These are phyloP conservation scores for Kwoniella dendrophila DNA, from an alignment of 768 basidiomycete species.

Conservation along the genomic window DNA sequence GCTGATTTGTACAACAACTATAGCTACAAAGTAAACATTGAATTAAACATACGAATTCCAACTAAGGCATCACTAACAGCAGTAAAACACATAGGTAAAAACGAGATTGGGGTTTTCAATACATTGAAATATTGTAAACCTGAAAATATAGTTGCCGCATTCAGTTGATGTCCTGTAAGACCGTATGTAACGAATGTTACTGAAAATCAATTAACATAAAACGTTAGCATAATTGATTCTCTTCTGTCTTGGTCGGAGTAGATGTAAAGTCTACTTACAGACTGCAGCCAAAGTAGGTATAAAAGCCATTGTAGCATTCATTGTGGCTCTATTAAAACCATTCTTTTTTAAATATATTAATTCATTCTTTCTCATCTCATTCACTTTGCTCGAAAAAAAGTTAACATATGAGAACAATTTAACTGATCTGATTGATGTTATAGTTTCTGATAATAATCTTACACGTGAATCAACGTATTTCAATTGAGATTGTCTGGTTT, in stretches of 20 bases:
- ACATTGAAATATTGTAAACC: conserved; percentile 66
- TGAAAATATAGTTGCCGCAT: conserved; percentile 64
- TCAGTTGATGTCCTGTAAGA: conserved; percentile 63
- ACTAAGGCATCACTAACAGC: conserved; percentile 60
- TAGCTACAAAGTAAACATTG: neutral
- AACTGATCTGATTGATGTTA: conserved; percentile 70
- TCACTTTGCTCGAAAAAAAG: conserved; percentile 43
- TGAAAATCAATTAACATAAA: neutral
- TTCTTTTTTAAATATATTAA: conserved; percentile 34
- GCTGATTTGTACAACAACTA: neutral
- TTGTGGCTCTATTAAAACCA: conserved; percentile 31
- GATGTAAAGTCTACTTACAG: conserved; percentile 22
- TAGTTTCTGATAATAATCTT: conserved; percentile 66
- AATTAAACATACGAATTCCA: conserved; percentile 56
- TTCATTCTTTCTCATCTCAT: conserved; percentile 35
- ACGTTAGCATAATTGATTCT: neutral
- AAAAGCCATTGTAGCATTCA: conserved; percentile 55
- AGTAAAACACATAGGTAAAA: conserved; percentile 41
- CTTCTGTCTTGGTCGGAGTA: too few species aligned
- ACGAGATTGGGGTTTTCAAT: conserved; percentile 43
- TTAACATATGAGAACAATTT: conserved; percentile 67
- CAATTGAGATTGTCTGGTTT: conserved; percentile 52
- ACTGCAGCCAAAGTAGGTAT: conserved; percentile 63
- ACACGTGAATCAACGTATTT: conserved; percentile 69
- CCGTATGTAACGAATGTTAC: conserved; percentile 66